These are phyloP conservation scores for Alternaria sp. DNA, from an alignment of 2,329 filamentous ascomycete species.

Conservation along the genomic window DNA sequence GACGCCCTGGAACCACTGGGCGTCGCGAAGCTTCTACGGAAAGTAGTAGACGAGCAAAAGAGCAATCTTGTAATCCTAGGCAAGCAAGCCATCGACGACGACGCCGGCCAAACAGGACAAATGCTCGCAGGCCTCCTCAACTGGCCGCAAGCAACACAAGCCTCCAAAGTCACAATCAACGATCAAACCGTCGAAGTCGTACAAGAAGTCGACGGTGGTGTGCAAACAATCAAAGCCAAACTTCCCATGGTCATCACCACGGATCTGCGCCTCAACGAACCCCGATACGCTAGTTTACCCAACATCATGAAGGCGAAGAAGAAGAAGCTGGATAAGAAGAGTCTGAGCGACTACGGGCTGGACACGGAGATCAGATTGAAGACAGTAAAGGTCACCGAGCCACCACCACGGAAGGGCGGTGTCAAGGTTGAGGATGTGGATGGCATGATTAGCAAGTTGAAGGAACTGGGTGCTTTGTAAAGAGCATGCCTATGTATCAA, in stretches of 20 bases:
- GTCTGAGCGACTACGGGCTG: conserved; percentile 75
- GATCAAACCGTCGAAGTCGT: conserved; percentile 76
- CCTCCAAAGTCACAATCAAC: conserved; percentile 79
- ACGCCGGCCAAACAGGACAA: conserved; percentile 93
- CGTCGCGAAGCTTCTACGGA: conserved; percentile 87
- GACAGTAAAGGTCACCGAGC: conserved; percentile 89
- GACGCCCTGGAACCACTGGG: conserved; percentile 87
- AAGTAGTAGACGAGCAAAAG: conserved; percentile 81
- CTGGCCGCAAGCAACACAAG: conserved; percentile 95
- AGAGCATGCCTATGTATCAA: background rate
- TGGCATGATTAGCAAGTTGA: conserved; percentile 90
- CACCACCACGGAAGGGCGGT: conserved; percentile 84
- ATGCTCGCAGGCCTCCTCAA: conserved; percentile 93
- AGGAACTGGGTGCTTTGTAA: conserved; percentile 91
- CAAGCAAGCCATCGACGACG: conserved; percentile 98
- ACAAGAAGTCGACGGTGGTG: conserved; percentile 92
- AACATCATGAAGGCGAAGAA: conserved; percentile 99
- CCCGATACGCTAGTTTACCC: conserved; percentile 90
- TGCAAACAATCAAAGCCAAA: conserved; percentile 84
- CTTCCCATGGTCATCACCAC: conserved; percentile 95
- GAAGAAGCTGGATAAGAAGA: conserved; percentile 96
- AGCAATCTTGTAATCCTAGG: conserved; percentile 92
- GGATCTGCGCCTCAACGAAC: conserved; percentile 92
- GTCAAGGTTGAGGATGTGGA: conserved; percentile 98
- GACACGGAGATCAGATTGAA: conserved; percentile 79